A percentile compares a stretch with the other conserved stretches of the same genome.
Evolutionary conservation across 1,139 yeast species (phyloP).

Genomic region (Magnusiomyces suaveolens): DNA sequence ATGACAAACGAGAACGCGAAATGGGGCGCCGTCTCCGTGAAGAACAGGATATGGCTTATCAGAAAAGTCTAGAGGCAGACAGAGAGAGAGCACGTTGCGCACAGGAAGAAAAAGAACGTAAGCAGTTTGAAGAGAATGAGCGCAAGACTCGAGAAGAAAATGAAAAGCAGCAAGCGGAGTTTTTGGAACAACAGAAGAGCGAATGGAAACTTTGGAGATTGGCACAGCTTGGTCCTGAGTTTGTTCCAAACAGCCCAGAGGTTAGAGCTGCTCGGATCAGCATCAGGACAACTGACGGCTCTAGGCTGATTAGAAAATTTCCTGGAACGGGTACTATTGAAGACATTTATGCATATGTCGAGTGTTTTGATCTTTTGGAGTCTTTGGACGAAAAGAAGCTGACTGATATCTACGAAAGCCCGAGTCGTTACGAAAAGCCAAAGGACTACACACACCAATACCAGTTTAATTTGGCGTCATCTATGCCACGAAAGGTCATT

Average conservation of each 20-base stretch:
- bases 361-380: conserved; percentile 30
- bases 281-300: conserved; percentile 51
- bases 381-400: conserved; percentile 9
- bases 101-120: conserved; percentile 29
- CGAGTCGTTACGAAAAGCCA: conserved; percentile 25
- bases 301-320: conserved; percentile 50
- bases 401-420: background rate
- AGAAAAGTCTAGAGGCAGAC: conserved; percentile 55
- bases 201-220: conserved; percentile 26
- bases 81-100: conserved; percentile 35
- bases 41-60: conserved; percentile 74
- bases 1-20: conserved; percentile 53
- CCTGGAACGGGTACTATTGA: conserved; percentile 40
- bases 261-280: conserved; percentile 33
- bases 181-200: conserved; percentile 7
- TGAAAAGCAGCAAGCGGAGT: conserved; percentile 10
- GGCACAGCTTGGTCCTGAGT: conserved; percentile 14
- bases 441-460: conserved; percentile 37
- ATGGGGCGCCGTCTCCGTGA: conserved; percentile 51
- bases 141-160: conserved; percentile 21
- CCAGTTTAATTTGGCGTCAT: conserved; percentile 42
- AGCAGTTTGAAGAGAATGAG: conserved; percentile 25
- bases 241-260: conserved; percentile 7
- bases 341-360: conserved; percentile 59
- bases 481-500: conserved; percentile 48